Conservation (phyloP, 176 grass and related monocot genomes). For the Typha latifolia region DNA sequence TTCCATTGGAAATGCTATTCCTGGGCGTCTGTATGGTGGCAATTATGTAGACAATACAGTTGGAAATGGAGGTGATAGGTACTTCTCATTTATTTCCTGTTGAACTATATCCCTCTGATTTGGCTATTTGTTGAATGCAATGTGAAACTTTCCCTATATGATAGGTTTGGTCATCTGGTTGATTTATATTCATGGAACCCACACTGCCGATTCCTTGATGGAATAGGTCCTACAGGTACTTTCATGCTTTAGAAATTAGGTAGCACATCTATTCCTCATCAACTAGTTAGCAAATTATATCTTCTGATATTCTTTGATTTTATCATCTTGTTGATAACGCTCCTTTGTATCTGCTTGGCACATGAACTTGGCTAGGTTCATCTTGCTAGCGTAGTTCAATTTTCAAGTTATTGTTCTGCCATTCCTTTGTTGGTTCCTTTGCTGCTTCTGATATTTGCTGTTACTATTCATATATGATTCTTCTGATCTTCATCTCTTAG, state of each 20-base stretch:
- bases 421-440: too few species aligned
- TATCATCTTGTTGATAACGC: too few species aligned
- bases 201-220: conserved; percentile 77
- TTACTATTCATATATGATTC: too few species aligned
- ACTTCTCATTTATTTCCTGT: conserved; percentile 4
- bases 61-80: conserved; percentile 95
- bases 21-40: conserved; percentile 88
- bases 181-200: conserved; percentile 95
- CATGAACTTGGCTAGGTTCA: too few species aligned
- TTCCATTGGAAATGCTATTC: conserved; percentile 91
- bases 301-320: too few species aligned
- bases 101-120: background rate
- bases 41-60: conserved; percentile 74
- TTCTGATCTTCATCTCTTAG: too few species aligned
- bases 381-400: too few species aligned
- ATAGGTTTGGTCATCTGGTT: conserved; percentile 90
- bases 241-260: background rate
- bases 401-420: too few species aligned
- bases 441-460: too few species aligned
- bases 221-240: conserved; percentile 78
- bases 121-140: background rate
- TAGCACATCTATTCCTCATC: too few species aligned
- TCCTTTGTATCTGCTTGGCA: too few species aligned
- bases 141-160: conserved; percentile 7
- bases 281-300: too few species aligned